These are phyloP conservation scores for Pholiota adiposa DNA, from an alignment of 1,284 basidiomycete species.

Conservation along the genomic window DNA sequence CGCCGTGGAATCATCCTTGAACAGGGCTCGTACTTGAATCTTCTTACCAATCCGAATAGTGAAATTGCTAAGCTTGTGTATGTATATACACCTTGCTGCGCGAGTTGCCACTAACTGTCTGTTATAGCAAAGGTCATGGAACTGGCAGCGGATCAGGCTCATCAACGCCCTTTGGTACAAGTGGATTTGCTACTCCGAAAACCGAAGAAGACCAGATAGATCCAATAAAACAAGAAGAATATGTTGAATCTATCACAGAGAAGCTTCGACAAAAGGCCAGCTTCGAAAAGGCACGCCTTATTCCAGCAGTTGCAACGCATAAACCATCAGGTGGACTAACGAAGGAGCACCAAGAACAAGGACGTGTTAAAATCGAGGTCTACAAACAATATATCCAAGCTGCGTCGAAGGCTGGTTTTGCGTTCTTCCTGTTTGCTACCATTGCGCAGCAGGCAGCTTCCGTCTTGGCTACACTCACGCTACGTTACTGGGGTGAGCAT, in stretches of 20 bases:
- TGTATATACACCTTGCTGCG: constrained; percentile 31
- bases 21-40: constrained; percentile 67
- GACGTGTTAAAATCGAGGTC: constrained; percentile 78
- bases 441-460: constrained; percentile 57
- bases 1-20: constrained; percentile 88
- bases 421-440: constrained; percentile 65
- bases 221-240: constrained; percentile 21
- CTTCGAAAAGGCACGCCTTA: constrained; percentile 55
- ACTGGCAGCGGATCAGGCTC: constrained; percentile 51
- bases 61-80: constrained; percentile 86
- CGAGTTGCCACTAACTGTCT: constrained; percentile 4
- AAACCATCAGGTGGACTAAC: constrained; percentile 51
- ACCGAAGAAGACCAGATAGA: constrained; percentile 18
- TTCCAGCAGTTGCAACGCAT: constrained; percentile 39
- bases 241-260: constrained; percentile 39
- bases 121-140: constrained; percentile 47
- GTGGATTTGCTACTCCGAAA: constrained; percentile 46
- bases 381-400: constrained; percentile 84
- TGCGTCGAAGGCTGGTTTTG: constrained; percentile 76
- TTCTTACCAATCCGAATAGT: constrained; percentile 67
- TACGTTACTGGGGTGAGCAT: constrained; percentile 82
- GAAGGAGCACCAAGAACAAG: constrained; percentile 85
- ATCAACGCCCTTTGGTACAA: constrained; percentile 56
- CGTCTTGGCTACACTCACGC: constrained; percentile 68
- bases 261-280: constrained; percentile 53